phyloP scores from a whole-genome alignment of 2,329 filamentous ascomycete genomes.

The Pestalotiopsis sp. region DNA sequence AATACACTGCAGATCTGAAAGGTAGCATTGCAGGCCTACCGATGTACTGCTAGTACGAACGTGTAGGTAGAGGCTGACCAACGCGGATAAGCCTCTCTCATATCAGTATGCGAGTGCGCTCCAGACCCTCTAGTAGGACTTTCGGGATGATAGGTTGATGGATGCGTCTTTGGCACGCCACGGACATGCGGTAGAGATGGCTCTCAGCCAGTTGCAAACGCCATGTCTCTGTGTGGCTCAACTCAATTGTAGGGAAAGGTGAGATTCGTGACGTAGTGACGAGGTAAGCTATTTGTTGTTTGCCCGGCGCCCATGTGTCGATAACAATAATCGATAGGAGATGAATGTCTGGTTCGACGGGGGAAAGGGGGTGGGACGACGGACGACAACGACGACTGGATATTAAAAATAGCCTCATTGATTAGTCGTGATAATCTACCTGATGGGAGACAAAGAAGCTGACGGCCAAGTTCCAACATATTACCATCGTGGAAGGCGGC shows the following conservation, averaged over 20 bases:
- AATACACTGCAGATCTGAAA: neutral
- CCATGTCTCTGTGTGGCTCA: neutral
- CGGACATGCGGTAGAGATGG: neutral
- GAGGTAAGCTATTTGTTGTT: neutral
- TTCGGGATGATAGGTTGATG: too few relatives aligned
- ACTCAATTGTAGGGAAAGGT: neutral
- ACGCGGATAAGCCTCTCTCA: too few relatives aligned
- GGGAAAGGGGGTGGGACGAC: neutral
- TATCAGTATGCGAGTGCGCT: too few relatives aligned
- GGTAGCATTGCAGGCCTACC: neutral
- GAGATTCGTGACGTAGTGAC: neutral
- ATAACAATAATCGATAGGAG: too few relatives aligned
- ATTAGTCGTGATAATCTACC: neutral
- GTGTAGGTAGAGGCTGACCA: too few relatives aligned
- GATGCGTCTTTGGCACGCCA: neutral
- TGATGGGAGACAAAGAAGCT: neutral
- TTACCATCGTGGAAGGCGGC: neutral
- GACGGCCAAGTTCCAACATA: neutral
- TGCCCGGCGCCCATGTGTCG: too few relatives aligned
- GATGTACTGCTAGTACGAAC: too few relatives aligned
- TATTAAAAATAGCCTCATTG: neutral
- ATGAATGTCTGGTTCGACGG: too few relatives aligned
- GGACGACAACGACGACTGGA: neutral
- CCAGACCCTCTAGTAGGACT: too few relatives aligned
- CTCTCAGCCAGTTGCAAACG: neutral